These are phyloP conservation scores for Metschnikowia santaceciliae DNA, from an alignment of 805 yeast genomes.

Conservation along the genomic window DNA sequence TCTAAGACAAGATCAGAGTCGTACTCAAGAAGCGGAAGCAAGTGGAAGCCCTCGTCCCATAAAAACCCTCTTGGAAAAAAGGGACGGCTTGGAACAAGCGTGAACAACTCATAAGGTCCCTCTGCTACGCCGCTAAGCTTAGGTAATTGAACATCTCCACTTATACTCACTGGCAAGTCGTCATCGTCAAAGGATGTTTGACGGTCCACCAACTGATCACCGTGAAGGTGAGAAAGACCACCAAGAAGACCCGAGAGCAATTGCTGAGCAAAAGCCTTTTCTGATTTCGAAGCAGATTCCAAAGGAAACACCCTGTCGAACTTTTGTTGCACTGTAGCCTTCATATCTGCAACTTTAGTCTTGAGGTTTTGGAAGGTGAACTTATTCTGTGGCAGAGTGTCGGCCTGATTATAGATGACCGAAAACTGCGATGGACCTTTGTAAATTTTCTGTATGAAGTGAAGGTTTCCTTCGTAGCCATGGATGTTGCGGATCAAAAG, in stretches of 20 bases:
- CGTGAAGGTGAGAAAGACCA: constrained; percentile 85
- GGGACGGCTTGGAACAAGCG: constrained; percentile 87
- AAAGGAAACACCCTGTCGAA: constrained; percentile 51
- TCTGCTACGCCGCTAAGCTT: constrained; percentile 55
- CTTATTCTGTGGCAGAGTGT: constrained; percentile 33
- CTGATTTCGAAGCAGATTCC: constrained; percentile 49
- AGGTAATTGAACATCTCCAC: constrained; percentile 17
- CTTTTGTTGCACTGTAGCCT: constrained; percentile 44
- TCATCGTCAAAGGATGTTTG: constrained; percentile 64
- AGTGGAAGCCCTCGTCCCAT: constrained; percentile 98
- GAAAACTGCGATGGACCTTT: constrained; percentile 75
- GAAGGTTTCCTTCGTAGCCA: constrained; percentile 68
- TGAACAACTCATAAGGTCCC: constrained; percentile 74
- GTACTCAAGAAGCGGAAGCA: constrained; percentile 74
- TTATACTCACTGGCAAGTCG: constrained; percentile 48
- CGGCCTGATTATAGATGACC: constrained; percentile 51
- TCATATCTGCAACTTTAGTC: constrained; percentile 27
- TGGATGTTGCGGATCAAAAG: constrained; percentile 57
- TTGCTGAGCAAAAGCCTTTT: constrained; percentile 64
- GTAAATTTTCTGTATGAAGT: constrained; percentile 72
- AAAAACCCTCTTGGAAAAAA: constrained; percentile 95
- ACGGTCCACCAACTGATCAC: constrained; percentile 79
- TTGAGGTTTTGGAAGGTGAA: constrained; percentile 38
- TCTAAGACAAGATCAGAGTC: constrained; percentile 81
- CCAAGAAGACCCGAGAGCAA: constrained; percentile 80